Conservation (phyloP, 768 basidiomycete genomes). For the Leccinellum albellum region DNA sequence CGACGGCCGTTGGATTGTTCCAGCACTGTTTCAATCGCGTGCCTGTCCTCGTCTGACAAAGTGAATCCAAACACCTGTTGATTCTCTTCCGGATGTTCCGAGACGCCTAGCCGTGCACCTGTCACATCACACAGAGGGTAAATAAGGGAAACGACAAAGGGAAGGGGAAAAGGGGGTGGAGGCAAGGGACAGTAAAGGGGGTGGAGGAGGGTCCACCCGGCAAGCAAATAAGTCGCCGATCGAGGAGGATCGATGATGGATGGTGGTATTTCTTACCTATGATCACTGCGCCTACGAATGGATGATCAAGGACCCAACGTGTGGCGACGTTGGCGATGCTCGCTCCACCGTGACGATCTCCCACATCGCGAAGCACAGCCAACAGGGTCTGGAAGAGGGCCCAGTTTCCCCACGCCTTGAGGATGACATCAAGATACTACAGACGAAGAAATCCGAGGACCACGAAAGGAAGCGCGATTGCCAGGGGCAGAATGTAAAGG, state of each 20-base stretch:
- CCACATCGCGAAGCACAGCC: conserved; percentile 54
- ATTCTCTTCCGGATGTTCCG: conserved; percentile 73
- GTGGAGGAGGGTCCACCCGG: background rate
- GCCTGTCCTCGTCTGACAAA: conserved; percentile 53
- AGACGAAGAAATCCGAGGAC: background rate
- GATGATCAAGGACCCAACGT: conserved; percentile 79
- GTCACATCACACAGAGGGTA: background rate
- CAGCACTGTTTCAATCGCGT: conserved; percentile 61
- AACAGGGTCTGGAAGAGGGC: conserved; percentile 68
- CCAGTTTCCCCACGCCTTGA: conserved; percentile 79
- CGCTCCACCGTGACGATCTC: conserved; percentile 57
- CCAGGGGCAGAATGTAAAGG: background rate
- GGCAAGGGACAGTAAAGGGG: too few relatives aligned
- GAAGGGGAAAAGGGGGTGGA: conserved; percentile 25
- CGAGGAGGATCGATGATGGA: conserved; percentile 3
- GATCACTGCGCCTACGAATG: conserved; percentile 73
- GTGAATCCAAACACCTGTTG: conserved; percentile 54
- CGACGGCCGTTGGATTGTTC: conserved; percentile 55
- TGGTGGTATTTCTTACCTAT: conserved; percentile 46
- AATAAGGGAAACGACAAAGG: background rate
- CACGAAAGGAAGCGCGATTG: background rate
- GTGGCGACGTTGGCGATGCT: conserved; percentile 79
- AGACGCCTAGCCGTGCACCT: conserved; percentile 69
- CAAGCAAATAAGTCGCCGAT: background rate
- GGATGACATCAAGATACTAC: conserved; percentile 81